Base-by-base conservation (phyloP, 495 filamentous ascomycete genomes). In the Staphylotrichum longicolle region DNA sequence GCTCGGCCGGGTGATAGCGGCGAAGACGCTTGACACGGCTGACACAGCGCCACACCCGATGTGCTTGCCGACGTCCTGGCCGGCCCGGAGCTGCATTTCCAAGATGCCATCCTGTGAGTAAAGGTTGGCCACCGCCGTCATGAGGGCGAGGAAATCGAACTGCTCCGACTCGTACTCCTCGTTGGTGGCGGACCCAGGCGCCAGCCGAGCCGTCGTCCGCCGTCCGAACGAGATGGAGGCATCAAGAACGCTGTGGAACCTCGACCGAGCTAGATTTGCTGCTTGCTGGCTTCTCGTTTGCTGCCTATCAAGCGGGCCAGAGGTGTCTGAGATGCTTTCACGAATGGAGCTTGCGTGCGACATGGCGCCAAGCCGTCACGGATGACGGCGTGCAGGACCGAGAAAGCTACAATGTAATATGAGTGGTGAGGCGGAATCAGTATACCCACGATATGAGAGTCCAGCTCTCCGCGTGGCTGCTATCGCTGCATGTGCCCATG, bases 171-270 rank as follows among this genome's bases (percentile, higher is more conserved):
- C 47, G 47, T 50, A 50, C 3, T 5, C 27, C n/a, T 48, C 45
- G 30, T 3, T 50, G 30, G 15, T 50, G 45, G 15, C 45, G 45
- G n/a, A 27, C 45, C 27, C 45, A 30, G 3, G 47, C 14, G 47
- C 20, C 27, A 50, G 30, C 20, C 47, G 47, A 11, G 27, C 20
- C 27, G 47, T 50, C 20, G 20, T 50, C 15, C 47, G 47, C 47
- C 47, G 47, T 11, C 47, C 47, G 20, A 50, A 50, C 15, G 47
- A 50, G 47, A 50, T 33, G 27, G 47, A 50, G 47, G 7, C 47
- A 27, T 50, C 47, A 33, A 50, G 42, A n/a, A 45, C 14, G 42
- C 42, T 14, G 42, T n/a, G 12, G 12, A 45, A 45, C 42, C 42
- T 45, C 42, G 42, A 45, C 42, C 42, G 42, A 45, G 42, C 42